Percentiles rank a stretch among this genome's conserved stretches.
Conservation (phyloP, 1,139 yeast species). For the Magnusiomyces suaveolens region DNA sequence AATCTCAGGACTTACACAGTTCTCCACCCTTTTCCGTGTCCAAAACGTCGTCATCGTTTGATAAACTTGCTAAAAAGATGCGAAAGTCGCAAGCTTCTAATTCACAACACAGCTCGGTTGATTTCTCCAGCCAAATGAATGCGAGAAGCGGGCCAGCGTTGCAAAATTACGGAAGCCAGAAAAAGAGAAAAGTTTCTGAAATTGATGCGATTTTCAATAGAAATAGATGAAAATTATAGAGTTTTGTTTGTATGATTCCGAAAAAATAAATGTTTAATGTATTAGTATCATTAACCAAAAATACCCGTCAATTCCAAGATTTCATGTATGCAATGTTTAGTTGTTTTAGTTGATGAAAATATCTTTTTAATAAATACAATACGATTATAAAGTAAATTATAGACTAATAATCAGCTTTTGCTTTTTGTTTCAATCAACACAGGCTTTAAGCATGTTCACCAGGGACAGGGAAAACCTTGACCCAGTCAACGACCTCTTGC, state of each 20-base stretch:
- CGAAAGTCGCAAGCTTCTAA: neutral
- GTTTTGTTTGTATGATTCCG: too few relatives aligned
- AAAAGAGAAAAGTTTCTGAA: slow-evolving; percentile 17
- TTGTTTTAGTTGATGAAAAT: too few relatives aligned
- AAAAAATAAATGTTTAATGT: neutral
- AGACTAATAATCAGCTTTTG: neutral
- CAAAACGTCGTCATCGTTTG: neutral
- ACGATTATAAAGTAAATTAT: too few relatives aligned
- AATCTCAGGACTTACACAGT: neutral
- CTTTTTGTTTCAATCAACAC: neutral
- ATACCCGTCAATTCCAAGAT: too few relatives aligned
- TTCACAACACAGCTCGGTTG: neutral
- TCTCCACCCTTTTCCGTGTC: too few relatives aligned
- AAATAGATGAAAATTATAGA: neutral
- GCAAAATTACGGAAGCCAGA: slow-evolving; percentile 3
- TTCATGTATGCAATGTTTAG: too few relatives aligned
- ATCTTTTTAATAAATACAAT: too few relatives aligned
- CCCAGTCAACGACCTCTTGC: slow-evolving; percentile 81
- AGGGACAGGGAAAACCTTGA: slow-evolving; percentile 88
- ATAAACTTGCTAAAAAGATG: neutral
- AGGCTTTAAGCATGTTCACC: slow-evolving; percentile 32
- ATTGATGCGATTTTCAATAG: slow-evolving; percentile 24
- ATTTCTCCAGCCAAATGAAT: neutral
- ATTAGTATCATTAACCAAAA: too few relatives aligned
- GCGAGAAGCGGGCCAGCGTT: neutral